These are phyloP conservation scores for Penicillium sp. DNA, from an alignment of 2,329 filamentous ascomycete species.

Conservation along the genomic window DNA sequence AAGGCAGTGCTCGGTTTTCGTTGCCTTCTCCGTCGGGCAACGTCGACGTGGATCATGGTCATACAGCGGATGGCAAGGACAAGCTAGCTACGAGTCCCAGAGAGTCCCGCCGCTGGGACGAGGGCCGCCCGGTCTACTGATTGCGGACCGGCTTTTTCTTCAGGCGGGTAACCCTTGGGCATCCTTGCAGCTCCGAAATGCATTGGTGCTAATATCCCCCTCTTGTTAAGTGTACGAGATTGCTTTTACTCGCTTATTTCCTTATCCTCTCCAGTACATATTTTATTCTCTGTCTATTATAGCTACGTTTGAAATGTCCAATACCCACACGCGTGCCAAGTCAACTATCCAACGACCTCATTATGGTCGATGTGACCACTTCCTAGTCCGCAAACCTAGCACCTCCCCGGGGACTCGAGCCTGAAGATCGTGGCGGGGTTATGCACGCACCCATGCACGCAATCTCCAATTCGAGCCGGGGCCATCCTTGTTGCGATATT, in stretches of 20 bases:
- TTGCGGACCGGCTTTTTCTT: background rate
- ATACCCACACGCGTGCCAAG: conserved; percentile 7
- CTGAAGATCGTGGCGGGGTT: no score
- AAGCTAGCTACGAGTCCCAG: conserved; percentile 24
- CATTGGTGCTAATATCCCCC: conserved; percentile 11
- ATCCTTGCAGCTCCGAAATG: conserved; percentile 8
- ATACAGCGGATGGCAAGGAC: conserved; percentile 10
- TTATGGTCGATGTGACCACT: background rate
- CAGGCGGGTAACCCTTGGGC: conserved; percentile 1
- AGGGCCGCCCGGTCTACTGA: conserved; percentile 43
- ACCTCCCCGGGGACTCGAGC: background rate
- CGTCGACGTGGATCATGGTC: conserved; percentile 10
- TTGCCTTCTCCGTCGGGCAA: conserved; percentile 26
- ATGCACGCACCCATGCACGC: background rate
- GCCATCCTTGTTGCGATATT: background rate
- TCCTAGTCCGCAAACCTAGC: background rate
- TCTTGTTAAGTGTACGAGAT: conserved; percentile 7
- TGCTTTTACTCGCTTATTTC: conserved; percentile 1
- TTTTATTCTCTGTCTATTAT: conserved; percentile 12
- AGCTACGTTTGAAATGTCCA: conserved; percentile 7
- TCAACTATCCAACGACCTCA: background rate
- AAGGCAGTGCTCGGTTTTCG: conserved; percentile 23
- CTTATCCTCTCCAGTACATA: conserved; percentile 16
- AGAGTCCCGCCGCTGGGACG: conserved; percentile 38
- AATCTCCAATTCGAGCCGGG: background rate